Conservation (phyloP, 495 filamentous ascomycete genomes). For the Penicillium mononematosum region DNA sequence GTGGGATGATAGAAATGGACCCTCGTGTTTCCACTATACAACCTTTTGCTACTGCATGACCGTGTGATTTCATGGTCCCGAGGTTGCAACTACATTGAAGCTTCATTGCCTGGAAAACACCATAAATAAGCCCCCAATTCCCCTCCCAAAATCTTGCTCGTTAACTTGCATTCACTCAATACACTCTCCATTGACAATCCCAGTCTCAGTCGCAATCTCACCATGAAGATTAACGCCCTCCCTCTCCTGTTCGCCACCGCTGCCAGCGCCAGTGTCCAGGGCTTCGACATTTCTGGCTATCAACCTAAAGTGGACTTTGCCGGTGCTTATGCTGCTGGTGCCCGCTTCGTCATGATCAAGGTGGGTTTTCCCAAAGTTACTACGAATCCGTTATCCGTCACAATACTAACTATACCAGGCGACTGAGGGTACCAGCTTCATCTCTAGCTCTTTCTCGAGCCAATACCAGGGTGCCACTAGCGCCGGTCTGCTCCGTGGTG, state of each 20-base stretch:
- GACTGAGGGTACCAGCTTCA: constrained; percentile 58
- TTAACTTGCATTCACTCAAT: background rate
- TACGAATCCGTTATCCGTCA: background rate
- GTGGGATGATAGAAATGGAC: background rate
- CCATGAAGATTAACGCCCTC: constrained; percentile 19
- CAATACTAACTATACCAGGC: constrained; percentile 39
- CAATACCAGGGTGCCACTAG: constrained; percentile 56
- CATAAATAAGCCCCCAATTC: constrained; percentile 10
- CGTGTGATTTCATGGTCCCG: constrained; percentile 13
- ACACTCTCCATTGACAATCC: background rate
- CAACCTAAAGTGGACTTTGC: constrained; percentile 57
- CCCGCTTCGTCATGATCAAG: constrained; percentile 71
- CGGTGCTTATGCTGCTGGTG: constrained; percentile 53
- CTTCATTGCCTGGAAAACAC: background rate
- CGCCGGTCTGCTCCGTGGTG: constrained; percentile 59
- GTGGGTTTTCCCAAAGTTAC: constrained; percentile 22
- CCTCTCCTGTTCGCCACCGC: constrained; percentile 19
- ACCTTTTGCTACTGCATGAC: background rate
- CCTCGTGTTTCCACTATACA: constrained; percentile 14
- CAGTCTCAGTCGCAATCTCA: background rate
- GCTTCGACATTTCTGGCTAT: constrained; percentile 66
- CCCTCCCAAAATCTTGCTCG: background rate
- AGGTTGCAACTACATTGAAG: constrained; percentile 27
- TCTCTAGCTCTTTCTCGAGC: constrained; percentile 50
- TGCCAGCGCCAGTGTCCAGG: constrained; percentile 45